These are phyloP conservation scores for Leishmania arabica DNA, from an alignment of 208 protist genomes.

Conservation along the genomic window DNA sequence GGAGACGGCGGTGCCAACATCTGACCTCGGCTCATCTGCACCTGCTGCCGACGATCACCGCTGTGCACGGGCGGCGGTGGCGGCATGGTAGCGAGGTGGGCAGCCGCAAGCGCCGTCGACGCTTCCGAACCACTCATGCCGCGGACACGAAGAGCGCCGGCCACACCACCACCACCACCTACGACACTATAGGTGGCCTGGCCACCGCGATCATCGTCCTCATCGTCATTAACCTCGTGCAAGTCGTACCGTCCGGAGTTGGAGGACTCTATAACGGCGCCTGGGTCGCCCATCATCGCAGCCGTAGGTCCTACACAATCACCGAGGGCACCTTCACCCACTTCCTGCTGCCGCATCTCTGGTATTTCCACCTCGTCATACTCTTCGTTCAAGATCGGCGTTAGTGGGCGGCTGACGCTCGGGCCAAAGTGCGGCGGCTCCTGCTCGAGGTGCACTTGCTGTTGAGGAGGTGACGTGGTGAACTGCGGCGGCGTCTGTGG, in stretches of 20 bases:
- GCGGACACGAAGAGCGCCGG: not conserved
- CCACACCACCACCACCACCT: not conserved
- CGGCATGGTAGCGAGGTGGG: constrained; percentile 12
- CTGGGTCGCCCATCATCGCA: not conserved
- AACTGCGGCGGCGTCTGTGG: not conserved
- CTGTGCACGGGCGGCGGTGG: constrained; percentile 30
- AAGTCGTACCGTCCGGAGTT: constrained; percentile 30
- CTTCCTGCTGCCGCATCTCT: not conserved
- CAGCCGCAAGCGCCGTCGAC: constrained; percentile 30
- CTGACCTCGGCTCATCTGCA: constrained; percentile 3
- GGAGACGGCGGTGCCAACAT: constrained; percentile 47
- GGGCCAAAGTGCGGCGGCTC: constrained; percentile 24
- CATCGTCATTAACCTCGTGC: constrained; percentile 41
- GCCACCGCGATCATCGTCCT: constrained; percentile 16
- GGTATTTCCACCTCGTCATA: constrained; percentile 12
- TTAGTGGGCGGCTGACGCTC: constrained; percentile 31
- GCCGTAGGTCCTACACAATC: not conserved
- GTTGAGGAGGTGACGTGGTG: not conserved
- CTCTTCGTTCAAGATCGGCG: constrained; percentile 27
- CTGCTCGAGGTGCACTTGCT: not conserved
- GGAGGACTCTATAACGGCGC: constrained; percentile 1
- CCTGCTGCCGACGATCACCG: constrained; percentile 7
- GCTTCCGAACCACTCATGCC: constrained; percentile 16
- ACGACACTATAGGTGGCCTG: not conserved
- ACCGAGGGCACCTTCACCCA: not conserved